Conservation (phyloP, 2,329 filamentous ascomycete genomes). For the Aspergillus terreus region DNA sequence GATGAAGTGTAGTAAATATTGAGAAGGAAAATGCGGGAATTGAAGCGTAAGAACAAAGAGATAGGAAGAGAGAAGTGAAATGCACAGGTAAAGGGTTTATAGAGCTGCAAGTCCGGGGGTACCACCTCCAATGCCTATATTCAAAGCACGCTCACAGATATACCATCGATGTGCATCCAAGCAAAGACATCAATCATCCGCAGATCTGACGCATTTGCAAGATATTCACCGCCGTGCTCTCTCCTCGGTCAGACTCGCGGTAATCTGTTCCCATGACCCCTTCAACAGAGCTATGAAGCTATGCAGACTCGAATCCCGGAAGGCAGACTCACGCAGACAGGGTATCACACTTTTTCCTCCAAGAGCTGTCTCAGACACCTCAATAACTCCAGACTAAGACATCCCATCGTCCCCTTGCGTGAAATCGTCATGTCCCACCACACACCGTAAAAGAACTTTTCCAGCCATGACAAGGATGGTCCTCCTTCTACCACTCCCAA, state of each 20-base stretch:
- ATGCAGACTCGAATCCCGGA: constrained; percentile 34
- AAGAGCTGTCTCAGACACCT: constrained; percentile 39
- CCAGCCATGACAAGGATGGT: constrained; percentile 22
- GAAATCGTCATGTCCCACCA: constrained; percentile 29
- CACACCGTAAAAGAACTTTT: constrained; percentile 21
- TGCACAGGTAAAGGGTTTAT: constrained; percentile 23
- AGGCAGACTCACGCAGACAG: constrained; percentile 40
- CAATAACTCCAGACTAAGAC: constrained; percentile 36
- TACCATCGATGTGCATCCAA: constrained; percentile 18
- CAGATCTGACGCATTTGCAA: constrained; percentile 27
- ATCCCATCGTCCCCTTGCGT: constrained; percentile 25
- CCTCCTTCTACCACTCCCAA: constrained; percentile 7
- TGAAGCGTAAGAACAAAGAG: constrained; percentile 6
- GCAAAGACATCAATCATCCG: constrained; percentile 26
- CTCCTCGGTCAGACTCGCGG: constrained; percentile 22
- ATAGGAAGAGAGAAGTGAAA: constrained; percentile 3
- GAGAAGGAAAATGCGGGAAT: background rate
- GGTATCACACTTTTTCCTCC: constrained; percentile 44
- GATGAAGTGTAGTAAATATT: constrained; percentile 5
- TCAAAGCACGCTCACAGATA: constrained; percentile 22
- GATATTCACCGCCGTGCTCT: constrained; percentile 21
- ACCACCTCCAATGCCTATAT: constrained; percentile 26
- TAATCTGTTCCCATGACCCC: constrained; percentile 25
- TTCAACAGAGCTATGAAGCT: constrained; percentile 32
- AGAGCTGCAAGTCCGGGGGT: constrained; percentile 29